Base-by-base conservation (phyloP, 2,329 filamentous ascomycete species). In the Pseudocercospora eumusae region DNA sequence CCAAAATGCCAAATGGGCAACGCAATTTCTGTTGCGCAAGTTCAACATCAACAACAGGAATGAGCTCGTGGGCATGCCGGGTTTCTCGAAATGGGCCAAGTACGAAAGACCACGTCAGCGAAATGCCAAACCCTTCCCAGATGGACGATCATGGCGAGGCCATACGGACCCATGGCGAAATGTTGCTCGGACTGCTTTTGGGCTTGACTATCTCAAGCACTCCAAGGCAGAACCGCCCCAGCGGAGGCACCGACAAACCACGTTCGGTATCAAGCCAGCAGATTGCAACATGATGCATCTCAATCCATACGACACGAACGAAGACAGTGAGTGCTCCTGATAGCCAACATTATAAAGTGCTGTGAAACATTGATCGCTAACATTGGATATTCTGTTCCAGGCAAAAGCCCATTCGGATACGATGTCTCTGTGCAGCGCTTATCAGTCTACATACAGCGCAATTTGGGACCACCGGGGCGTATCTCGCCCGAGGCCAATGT, bases 1-100 rank as follows among this genome's bases (percentile, higher is more conserved):
- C 3, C 82, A 84, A 68, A 84, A 84, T 63, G 82, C 81, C 6
- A 72, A 7, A 13, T 83, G 82, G 81, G 82, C 82, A 0, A 79
- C 77, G 33, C 72, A 73, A 1, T 84, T 79, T 63, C 70, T 84
- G 1, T 71, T 83, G 33, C 73, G 76, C 27, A 84, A 83, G 65
- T 84, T 81, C 73, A 82, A 83, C 58, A 83, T 84, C 62, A 75
- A 81, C 59, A 75, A 80, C 52, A 68, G 70, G 11, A 76, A 75
- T 58, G 79, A 82, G 57, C 68, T 82, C 3, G 75, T 82, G 0
- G 82, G 81, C 6, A 82, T 80, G 28, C 47, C 56, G 10, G 77
- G 76, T 21, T 83, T 84, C 70, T 79, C 77, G 4, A 75, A 77
- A 42, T 84, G 81, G 79, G 77, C 81, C 3, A 71, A 75, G 40